Evolutionary conservation across 2,329 filamentous ascomycete genomes (phyloP).

Genomic region (Tolypocladium tundrense): DNA sequence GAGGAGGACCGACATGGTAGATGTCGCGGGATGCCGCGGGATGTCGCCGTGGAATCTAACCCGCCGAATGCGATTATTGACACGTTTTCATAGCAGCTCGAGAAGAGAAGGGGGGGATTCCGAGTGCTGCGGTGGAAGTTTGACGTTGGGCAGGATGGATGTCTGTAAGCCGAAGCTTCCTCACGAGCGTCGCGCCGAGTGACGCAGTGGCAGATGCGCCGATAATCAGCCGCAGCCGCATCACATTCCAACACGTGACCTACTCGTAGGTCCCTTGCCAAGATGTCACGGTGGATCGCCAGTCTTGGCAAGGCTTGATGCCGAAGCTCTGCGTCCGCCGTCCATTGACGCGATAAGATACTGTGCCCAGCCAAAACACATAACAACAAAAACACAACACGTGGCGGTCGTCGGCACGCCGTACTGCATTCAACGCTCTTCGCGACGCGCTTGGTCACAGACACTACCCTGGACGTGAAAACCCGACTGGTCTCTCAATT

Average conservation of each 20-base stretch:
- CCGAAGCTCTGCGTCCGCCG: too few species aligned
- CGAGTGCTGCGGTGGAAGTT: not conserved
- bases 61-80: not conserved
- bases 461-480: not conserved
- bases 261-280: too few species aligned
- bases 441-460: not conserved
- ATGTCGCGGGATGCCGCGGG: not conserved
- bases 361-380: too few species aligned
- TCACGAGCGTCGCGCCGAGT: not conserved
- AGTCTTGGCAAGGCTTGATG: not conserved
- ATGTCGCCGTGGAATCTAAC: not conserved
- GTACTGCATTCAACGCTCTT: not conserved
- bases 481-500: not conserved
- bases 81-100: not conserved
- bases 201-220: not conserved
- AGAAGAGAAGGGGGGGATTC: not conserved
- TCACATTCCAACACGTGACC: not conserved
- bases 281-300: not conserved
- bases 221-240: not conserved
- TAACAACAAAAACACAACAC: not conserved
- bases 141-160: not conserved
- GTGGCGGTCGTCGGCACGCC: not conserved
- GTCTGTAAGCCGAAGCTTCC: not conserved
- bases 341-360: too few species aligned
- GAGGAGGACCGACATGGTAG: slow-evolving; percentile 76